Conservation (phyloP, 768 basidiomycete species). For the Gautieria morchelliformis region DNA sequence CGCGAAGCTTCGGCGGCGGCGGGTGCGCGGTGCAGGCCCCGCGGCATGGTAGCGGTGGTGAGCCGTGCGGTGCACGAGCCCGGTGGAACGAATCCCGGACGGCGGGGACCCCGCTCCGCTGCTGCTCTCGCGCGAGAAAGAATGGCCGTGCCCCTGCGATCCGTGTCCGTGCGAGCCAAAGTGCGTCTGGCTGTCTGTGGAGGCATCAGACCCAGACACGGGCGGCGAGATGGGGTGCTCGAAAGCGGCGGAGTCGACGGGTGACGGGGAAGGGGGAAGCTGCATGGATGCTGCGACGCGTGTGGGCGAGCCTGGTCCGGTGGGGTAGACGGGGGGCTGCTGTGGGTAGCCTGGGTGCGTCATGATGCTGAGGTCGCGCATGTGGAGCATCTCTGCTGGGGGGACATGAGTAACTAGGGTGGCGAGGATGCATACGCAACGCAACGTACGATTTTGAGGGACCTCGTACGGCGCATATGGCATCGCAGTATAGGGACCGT, state of each 20-base stretch:
- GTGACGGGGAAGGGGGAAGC: constrained; percentile 37
- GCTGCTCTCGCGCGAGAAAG: constrained; percentile 45
- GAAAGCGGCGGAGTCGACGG: too few relatives aligned
- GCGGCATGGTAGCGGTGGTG: too few relatives aligned
- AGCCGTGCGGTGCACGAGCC: too few relatives aligned
- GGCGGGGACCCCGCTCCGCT: constrained; percentile 61
- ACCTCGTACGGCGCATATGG: constrained; percentile 30
- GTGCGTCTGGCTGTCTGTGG: constrained; percentile 49
- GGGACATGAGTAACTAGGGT: constrained; percentile 31
- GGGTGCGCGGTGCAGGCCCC: too few relatives aligned
- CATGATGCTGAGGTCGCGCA: constrained; percentile 19
- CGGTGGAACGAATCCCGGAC: too few relatives aligned
- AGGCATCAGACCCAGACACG: constrained; percentile 84
- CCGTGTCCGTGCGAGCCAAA: too few relatives aligned
- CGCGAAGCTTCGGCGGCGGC: too few relatives aligned
- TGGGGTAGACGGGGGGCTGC: constrained; percentile 19
- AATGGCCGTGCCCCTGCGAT: constrained; percentile 33
- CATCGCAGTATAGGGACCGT: constrained; percentile 29
- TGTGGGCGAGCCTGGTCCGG: constrained; percentile 57
- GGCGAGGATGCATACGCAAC: constrained; percentile 40
- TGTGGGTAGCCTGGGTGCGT: constrained; percentile 40
- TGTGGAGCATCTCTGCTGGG: constrained; percentile 44
- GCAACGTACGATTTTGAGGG: constrained; percentile 28
- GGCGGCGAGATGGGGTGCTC: too few relatives aligned
- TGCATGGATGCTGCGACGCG: constrained; percentile 55